Base-by-base conservation (phyloP, 2,329 filamentous ascomycete species). In the Fusarium xyrophilum region DNA sequence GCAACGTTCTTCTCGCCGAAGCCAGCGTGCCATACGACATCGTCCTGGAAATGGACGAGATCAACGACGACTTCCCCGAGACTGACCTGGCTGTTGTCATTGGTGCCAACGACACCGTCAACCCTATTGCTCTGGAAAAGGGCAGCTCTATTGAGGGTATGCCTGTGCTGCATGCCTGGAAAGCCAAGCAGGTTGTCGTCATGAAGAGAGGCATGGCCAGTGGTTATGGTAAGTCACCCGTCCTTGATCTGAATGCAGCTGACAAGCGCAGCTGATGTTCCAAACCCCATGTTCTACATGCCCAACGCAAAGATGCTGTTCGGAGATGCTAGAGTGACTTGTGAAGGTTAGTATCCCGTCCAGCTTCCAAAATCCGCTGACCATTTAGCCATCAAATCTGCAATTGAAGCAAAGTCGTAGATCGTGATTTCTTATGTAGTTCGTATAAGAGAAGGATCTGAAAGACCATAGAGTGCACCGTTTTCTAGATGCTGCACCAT, bases 241-340 rank as follows among this genome's bases (percentile, higher is more conserved):
- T 9, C 13, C 27, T 2, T 3, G 6, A 3, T 32, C 1, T 6
- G 13, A 33, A 33, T 33, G 56, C 28, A 33, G 52, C 74, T 75
- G 66, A 75, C 63, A 21, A 17, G 4, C 27, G 38, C 71, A 91
- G 91, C 93, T 23, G 93, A 97, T 79, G 92, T 97, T 13, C 91
- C 91, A 14, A 97, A 97, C 76, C 93, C 93, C 2, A 94, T 97
- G 92, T 96, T 96, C 79, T 96, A 90, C 79, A 95, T 94, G 91
- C 90, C 91, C 6, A 91, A 91, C 53, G 93, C 93, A 4, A 92
- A 91, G 81, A 97, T 97, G 93, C 78, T 97, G 61, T 97, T 97
- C 80, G 93, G 93, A 28, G 93, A 97, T 81, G 93, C 93, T 23
- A 95, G 93, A 81, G 86, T 88, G 63, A 91, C 90, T 62, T 95